phyloP scores from a whole-genome alignment of 768 basidiomycete species.

The Clitopilus hobsonii region DNA sequence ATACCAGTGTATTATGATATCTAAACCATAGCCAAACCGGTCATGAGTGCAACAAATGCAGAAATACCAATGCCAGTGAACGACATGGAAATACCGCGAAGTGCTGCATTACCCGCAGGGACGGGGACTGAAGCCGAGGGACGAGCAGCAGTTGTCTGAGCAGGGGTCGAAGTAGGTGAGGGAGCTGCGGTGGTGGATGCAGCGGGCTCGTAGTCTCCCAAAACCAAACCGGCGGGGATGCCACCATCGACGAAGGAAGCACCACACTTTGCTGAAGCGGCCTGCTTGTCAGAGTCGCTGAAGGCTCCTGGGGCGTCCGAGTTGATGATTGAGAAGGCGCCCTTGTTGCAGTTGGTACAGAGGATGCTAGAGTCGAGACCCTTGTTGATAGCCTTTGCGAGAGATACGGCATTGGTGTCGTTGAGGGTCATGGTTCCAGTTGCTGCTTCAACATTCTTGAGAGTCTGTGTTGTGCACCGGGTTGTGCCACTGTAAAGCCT shows the following conservation, averaged over 20 bases:
- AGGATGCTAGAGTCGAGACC: conserved; percentile 26
- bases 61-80: conserved; percentile 5
- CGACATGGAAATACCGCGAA: background rate
- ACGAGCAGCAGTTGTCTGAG: conserved; percentile 1
- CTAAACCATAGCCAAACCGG: background rate
- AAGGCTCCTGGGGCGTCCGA: conserved; percentile 27
- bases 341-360: conserved; percentile 44
- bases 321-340: conserved; percentile 30
- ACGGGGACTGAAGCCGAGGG: conserved; percentile 4
- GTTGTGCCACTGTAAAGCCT: conserved; percentile 16
- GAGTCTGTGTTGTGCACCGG: conserved; percentile 51
- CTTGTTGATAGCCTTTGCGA: conserved; percentile 18
- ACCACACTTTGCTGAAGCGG: conserved; percentile 29
- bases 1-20: background rate
- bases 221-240: conserved; percentile 14
- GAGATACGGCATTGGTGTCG: conserved; percentile 18
- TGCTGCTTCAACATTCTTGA: conserved; percentile 39
- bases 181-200: background rate
- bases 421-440: conserved; percentile 24
- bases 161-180: conserved; percentile 2
- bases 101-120: background rate
- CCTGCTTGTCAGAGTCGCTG: conserved; percentile 14
- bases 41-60: conserved; percentile 5
- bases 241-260: conserved; percentile 30
- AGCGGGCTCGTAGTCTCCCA: background rate